Conservation (phyloP, 1,284 basidiomycete genomes). For the Vanrija sp. region DNA sequence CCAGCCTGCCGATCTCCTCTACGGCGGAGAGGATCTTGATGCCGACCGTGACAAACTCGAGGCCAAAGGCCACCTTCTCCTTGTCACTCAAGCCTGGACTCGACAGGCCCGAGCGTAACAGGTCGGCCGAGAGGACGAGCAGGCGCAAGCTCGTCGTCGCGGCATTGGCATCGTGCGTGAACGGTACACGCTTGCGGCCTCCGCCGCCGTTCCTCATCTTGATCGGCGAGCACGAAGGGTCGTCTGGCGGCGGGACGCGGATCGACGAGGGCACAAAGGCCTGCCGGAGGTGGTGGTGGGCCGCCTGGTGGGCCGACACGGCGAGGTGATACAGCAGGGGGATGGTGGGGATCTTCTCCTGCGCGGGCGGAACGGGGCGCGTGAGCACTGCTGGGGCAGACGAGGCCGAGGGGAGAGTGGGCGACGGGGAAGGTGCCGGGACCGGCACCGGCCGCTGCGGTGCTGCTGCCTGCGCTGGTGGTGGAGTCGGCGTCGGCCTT, state of each 20-base stretch:
- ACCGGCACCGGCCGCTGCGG: too few species aligned
- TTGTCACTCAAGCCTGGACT: conserved; percentile 22
- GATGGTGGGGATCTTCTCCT: background rate
- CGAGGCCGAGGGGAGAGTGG: too few species aligned
- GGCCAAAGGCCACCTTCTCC: conserved; percentile 34
- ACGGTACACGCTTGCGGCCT: background rate
- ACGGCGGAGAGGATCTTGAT: conserved; percentile 24
- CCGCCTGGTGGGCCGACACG: conserved; percentile 25
- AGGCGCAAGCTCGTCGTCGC: conserved; percentile 24
- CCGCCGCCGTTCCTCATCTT: background rate
- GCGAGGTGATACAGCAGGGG: conserved; percentile 36
- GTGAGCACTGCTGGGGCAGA: too few species aligned
- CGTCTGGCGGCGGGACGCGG: background rate
- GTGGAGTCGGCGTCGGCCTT: too few species aligned
- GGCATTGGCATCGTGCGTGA: conserved; percentile 25
- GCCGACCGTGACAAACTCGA: conserved; percentile 32
- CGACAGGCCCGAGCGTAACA: conserved; percentile 23
- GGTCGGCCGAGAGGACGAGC: conserved; percentile 32
- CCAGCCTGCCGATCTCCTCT: conserved; percentile 8
- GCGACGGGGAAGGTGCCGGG: too few species aligned
- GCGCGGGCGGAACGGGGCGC: too few species aligned
- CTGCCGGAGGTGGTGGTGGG: conserved; percentile 33
- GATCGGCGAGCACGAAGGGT: conserved; percentile 9
- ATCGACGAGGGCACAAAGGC: conserved; percentile 28
- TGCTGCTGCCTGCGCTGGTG: too few species aligned